A percentile compares a stretch with the other conserved stretches of the same genome.
phyloP scores from a whole-genome alignment of 345 rosid genomes.

The Eucalyptus coolabah region DNA sequence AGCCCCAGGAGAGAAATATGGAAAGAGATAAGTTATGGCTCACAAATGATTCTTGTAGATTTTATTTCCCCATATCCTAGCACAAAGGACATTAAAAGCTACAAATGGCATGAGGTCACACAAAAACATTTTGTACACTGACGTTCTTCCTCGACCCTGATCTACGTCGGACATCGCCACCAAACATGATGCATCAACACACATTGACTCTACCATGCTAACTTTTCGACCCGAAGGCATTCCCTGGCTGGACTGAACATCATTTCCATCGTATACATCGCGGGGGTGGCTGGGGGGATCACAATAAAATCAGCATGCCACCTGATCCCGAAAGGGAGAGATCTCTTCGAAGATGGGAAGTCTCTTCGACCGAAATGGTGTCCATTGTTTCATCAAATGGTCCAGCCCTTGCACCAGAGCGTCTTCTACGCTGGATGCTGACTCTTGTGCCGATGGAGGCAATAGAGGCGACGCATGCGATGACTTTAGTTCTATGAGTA shows the following conservation, averaged over 20 bases:
- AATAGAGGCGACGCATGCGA: not conserved
- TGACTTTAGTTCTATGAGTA: slow-evolving; percentile 25
- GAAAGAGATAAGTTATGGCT: not conserved
- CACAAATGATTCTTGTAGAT: not conserved
- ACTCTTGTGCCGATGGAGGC: not conserved
- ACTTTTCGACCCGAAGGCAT: not conserved
- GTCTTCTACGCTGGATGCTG: slow-evolving; percentile 20
- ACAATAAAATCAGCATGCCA: slow-evolving; percentile 44
- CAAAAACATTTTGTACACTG: not conserved
- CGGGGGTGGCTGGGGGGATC: not conserved
- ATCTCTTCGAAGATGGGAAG: slow-evolving; percentile 89
- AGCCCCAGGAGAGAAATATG: not conserved
- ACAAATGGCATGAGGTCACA: not conserved
- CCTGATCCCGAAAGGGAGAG: slow-evolving; percentile 67
- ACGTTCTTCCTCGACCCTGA: not conserved
- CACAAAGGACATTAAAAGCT: not conserved
- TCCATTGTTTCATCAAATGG: slow-evolving; percentile 51
- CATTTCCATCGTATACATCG: not conserved
- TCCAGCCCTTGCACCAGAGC: slow-evolving; percentile 55
- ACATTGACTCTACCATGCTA: not conserved
- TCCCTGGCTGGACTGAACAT: not conserved
- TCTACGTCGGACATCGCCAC: not conserved
- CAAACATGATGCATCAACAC: not conserved
- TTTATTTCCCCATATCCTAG: not conserved
- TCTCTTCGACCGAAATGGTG: slow-evolving; percentile 53